Evolutionary conservation across 176 grass and related monocot species (phyloP).

Genomic region (Sorghum bicolor): DNA sequence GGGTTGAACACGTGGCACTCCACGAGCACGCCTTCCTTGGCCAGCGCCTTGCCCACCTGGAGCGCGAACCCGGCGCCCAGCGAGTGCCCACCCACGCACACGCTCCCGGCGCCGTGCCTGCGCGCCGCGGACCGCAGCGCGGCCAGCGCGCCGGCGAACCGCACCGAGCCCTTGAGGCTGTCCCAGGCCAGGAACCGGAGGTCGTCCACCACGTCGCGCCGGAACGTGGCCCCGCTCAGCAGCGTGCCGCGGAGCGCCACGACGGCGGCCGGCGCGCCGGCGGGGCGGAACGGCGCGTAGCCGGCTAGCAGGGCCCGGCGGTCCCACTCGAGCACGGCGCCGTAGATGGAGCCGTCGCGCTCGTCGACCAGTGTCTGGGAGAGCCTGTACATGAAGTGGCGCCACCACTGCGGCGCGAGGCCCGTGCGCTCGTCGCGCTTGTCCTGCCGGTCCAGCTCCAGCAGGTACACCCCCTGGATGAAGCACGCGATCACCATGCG

Average conservation of each 20-base stretch:
- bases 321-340: slow-evolving; percentile 81
- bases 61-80: slow-evolving; percentile 82
- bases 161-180: slow-evolving; percentile 77
- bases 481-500: slow-evolving; percentile 84
- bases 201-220: slow-evolving; percentile 67
- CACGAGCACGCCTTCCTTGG: slow-evolving; percentile 71
- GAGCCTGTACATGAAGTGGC: slow-evolving; percentile 75
- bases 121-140: slow-evolving; percentile 40
- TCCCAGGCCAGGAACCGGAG: slow-evolving; percentile 73
- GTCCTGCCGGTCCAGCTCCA: slow-evolving; percentile 90
- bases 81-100: slow-evolving; percentile 76
- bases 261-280: slow-evolving; percentile 56
- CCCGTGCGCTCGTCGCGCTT: slow-evolving; percentile 39
- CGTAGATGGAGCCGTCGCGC: slow-evolving; percentile 80
- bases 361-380: slow-evolving; percentile 47
- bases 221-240: slow-evolving; percentile 44
- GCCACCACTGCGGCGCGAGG: slow-evolving; percentile 84
- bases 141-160: slow-evolving; percentile 58
- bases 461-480: slow-evolving; percentile 75
- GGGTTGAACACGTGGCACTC: slow-evolving; percentile 96
- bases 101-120: slow-evolving; percentile 31
- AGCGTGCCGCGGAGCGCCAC: slow-evolving; percentile 69
- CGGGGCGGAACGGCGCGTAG: slow-evolving; percentile 52
- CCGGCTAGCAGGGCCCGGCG: slow-evolving; percentile 46
- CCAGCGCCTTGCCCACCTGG: slow-evolving; percentile 79